Conservation (phyloP, 73 alveolate genomes). For the Loxodes magnus region DNA sequence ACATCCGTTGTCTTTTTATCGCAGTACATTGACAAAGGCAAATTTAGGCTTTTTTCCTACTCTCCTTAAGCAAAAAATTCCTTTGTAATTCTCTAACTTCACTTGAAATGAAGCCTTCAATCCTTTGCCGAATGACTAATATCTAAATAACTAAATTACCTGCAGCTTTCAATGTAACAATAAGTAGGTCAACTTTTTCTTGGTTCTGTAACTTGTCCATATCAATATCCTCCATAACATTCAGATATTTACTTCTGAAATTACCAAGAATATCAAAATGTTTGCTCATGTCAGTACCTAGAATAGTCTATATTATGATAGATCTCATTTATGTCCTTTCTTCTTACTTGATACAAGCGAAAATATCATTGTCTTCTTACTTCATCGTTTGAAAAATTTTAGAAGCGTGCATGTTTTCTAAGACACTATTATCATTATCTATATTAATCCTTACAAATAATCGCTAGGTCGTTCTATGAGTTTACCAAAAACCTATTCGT, state of each 20-base stretch:
- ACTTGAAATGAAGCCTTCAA: constrained; percentile 2
- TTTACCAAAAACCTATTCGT: constrained; percentile 2
- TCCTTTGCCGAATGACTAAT: constrained; percentile 6
- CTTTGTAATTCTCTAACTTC: neutral
- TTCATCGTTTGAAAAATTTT: neutral
- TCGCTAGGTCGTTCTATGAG: neutral
- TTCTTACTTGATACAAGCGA: neutral
- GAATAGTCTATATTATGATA: neutral
- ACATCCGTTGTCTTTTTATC: constrained; percentile 6
- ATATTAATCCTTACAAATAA: neutral
- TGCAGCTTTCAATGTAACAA: neutral
- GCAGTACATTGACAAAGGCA: constrained; percentile 8
- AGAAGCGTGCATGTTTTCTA: constrained; percentile 6
- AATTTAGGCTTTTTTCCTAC: neutral
- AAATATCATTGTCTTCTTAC: neutral
- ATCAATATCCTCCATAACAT: neutral
- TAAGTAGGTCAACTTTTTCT: too few relatives aligned
- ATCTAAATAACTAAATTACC: neutral
- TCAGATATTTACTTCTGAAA: neutral
- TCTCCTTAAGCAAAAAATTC: constrained; percentile 21
- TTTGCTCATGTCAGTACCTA: neutral
- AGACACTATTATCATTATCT: neutral
- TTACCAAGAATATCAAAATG: neutral
- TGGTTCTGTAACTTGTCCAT: neutral
- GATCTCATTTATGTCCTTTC: neutral